Base-by-base conservation (phyloP, 2,329 filamentous ascomycete genomes). In the Aspergillus sp. region DNA sequence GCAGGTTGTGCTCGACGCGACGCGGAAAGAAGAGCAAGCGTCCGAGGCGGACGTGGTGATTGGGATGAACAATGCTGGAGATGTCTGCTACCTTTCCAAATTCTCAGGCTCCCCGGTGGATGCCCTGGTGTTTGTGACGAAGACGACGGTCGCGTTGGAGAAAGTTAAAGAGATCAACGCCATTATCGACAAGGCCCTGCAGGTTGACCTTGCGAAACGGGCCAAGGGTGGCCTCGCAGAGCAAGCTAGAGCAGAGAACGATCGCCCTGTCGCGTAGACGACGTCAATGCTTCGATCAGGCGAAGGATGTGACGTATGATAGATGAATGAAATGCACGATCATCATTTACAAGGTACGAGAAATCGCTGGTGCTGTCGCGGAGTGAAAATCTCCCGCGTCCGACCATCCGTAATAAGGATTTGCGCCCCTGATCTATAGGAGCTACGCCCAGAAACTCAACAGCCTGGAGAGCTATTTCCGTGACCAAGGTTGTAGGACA, bases 1-100 rank as follows among this genome's bases (percentile, higher is more conserved):
- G 24, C 68, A 72, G 34, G 67, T 78, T 32, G 69, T 81, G 12
- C 58, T 80, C 12, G 79, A 80, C 60, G 75, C 78, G n/a, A 78
- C 75, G 13, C 69, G 73, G 55, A 75, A 73, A 61, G 77, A 74
- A 81, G 85, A 69, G 82, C 77, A 77, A 56, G 76, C 76, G 5
- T 73, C 89, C 30, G 85, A 88, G 36, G 90, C 87, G 5, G 88
- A 89, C 64, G 81, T 88, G 13, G 83, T 90, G 43, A 85, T 98
- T 67, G 93, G 91, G 55, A 83, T 96, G 74, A 96, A 97, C 75
- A 87, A 86, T 69, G 89, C 93, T 68, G 93, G 93, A 22, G 93
- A 97, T 78, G 85, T 97, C 41, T 96, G 92, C 68, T 91, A 96
- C 74, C 85, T 97, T 59, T 88, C 92, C 30, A 99, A 99, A 78